Base-by-base conservation (phyloP, 192 early-diverging fungal species). In the Umbelopsis sp. region DNA sequence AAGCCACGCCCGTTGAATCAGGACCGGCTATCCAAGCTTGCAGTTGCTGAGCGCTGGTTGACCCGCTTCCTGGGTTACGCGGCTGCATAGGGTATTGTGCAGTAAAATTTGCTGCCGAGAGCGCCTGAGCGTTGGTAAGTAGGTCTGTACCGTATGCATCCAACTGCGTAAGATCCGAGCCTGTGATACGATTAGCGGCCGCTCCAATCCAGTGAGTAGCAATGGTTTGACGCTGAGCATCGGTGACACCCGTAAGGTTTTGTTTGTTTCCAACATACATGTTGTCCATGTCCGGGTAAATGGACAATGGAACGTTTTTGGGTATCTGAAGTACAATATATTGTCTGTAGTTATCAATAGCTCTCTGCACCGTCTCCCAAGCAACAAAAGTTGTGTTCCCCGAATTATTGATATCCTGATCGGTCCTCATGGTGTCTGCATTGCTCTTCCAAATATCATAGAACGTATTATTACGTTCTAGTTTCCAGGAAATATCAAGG, bases 141-240 rank as follows among this genome's bases (percentile, higher is more conserved):
- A 41, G 37, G 1, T 41, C 10, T 9, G 37, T 41, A 41, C 37
- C 37, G 37, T 41, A 41, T 6, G 37, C 2, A 51, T 51, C 50
- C n/a, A 51, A 9, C 50, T 51, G 50, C 0, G 50, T 51, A 3
- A 51, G n/a, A 51, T 51, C 50, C 23, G 50, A 51, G 50, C 50
- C 50, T 20, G 23, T 51, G 50, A 51, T 51, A 20, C n/a, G 23
- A 9, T 51, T 51, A 20, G 50, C 50, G 5, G 50, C 50, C 5
- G 50, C 50, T 51, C 50, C 50, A 25, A 51, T 20, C 50, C 50
- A 51, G 23, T 51, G 50, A 25, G n/a, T 51, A 7, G 23, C 23
- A 22, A 51, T 51, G 50, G 50, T 51, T 4, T 22, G n/a, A 22
- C 50, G n/a, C 50, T 51, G 50, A 51, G 50, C 23, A 25, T 51